Conservation (phyloP, 148 eudicot species). For the Amaranthus cruentus region DNA sequence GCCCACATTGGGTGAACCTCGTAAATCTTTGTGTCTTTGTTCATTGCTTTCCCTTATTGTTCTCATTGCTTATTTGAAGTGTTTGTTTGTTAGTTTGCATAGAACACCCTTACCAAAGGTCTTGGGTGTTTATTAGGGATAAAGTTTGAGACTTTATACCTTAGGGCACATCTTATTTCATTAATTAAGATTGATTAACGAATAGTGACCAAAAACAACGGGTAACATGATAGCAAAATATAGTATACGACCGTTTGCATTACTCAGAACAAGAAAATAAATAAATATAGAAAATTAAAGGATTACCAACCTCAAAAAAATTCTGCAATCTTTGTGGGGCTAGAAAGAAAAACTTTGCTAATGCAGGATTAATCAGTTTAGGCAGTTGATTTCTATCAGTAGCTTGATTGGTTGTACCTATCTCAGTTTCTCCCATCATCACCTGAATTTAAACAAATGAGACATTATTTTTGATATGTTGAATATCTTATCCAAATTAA, state of each 20-base stretch:
- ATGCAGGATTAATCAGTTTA: conserved; percentile 33
- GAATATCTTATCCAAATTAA: not conserved
- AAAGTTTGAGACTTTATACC: too few relatives aligned
- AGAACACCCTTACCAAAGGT: too few relatives aligned
- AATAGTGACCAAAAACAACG: too few relatives aligned
- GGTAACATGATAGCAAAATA: too few relatives aligned
- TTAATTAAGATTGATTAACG: too few relatives aligned
- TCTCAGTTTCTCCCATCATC: conserved; percentile 41
- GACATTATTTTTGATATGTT: conserved; percentile 7
- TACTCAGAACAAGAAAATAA: not conserved
- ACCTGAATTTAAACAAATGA: conserved; percentile 23
- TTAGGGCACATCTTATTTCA: too few relatives aligned
- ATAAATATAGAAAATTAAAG: not conserved
- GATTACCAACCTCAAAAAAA: conserved; percentile 45
- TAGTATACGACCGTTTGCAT: not conserved
- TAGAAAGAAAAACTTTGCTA: conserved; percentile 40
- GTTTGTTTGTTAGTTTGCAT: too few relatives aligned
- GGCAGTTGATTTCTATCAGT: conserved; percentile 24
- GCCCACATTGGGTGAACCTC: too few relatives aligned
- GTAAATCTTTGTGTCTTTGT: too few relatives aligned
- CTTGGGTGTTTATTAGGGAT: too few relatives aligned
- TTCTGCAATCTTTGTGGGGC: conserved; percentile 49
- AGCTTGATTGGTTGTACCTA: conserved; percentile 21
- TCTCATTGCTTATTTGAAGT: too few relatives aligned
- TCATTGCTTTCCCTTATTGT: too few relatives aligned